Base-by-base conservation (phyloP, 2,329 filamentous ascomycete species). In the Trichoderma sp. region DNA sequence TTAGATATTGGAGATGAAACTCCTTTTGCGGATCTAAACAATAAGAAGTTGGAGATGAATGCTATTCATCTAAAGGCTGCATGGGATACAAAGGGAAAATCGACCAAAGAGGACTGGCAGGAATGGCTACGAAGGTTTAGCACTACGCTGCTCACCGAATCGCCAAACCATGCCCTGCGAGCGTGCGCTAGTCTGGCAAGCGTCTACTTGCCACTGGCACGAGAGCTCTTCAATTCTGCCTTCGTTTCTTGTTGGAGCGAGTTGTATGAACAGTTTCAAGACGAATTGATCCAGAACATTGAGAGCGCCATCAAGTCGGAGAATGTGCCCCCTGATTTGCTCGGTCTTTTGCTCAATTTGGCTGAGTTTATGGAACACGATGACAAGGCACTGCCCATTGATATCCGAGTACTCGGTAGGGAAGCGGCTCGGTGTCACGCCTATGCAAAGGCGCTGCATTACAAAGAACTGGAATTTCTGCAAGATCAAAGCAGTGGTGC, bases 321-420 rank as follows among this genome's bases (percentile, higher is more conserved):
- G 64, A 95, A 97, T 74, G 96, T 99, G 14, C 95, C 96, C 0
- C 96, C 96, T 0, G 96, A 99, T 79, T 91, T 99, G 72, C 84
- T 99, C 10, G 95, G 97, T 70, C 91, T 97, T 60, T 84, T 99
- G 32, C 88, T 99, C 59, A 99, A 99, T 76, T 86, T 99, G 61
- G 96, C 96, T 26, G 96, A 99, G 78, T 99, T 99, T 79, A 99
- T 99, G 96, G 96, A 99, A 78, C 96, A 99, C 76, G 96, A 99
- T 75, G 96, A 99, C 79, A 99, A 99, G 79, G 95, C 96, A 16
- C 83, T 99, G 64, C 96, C 96, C 1, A 99, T 99, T 71, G 96
- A 99, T 77, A 97, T 99, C 72, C 87, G 96, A 59, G 94, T 96
- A 11, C 86, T 99, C 13, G 96, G 96, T 37, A 91, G 95, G 77